A percentile compares a stretch with the other conserved stretches of the same genome.
These are phyloP conservation scores for Emericellopsis cladophorae DNA, from an alignment of 2,329 filamentous ascomycete species.

Conservation along the genomic window DNA sequence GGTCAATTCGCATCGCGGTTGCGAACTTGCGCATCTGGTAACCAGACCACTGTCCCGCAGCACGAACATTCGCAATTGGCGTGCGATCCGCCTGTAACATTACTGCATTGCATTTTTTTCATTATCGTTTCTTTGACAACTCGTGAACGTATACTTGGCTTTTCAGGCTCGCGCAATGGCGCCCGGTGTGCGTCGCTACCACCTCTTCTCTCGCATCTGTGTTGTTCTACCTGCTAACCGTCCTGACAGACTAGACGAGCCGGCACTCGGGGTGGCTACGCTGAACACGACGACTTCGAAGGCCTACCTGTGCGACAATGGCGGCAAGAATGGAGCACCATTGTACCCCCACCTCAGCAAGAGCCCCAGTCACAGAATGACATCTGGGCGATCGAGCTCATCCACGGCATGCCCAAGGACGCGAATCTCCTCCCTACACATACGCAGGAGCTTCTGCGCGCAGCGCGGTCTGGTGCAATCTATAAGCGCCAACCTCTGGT, in stretches of 20 bases:
- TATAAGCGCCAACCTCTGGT: constrained; percentile 57
- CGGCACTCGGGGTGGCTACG: constrained; percentile 38
- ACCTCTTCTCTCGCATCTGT: background rate
- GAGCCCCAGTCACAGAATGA: constrained; percentile 53
- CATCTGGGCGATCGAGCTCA: constrained; percentile 63
- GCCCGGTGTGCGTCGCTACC: constrained; percentile 19
- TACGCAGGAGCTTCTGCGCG: constrained; percentile 71
- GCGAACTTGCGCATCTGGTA: no score
- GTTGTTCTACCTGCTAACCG: constrained; percentile 4
- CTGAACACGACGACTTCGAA: constrained; percentile 51
- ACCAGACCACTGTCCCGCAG: no score
- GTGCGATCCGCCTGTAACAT: no score
- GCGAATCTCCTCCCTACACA: constrained; percentile 64
- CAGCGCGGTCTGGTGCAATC: constrained; percentile 63
- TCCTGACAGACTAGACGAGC: constrained; percentile 36
- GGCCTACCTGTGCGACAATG: constrained; percentile 87
- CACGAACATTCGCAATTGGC: no score
- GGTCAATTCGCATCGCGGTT: no score
- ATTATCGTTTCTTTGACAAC: no score
- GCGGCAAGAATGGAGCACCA: constrained; percentile 57
- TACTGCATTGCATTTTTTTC: no score
- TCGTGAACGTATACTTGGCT: no score
- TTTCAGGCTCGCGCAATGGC: constrained; percentile 16
- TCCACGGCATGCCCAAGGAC: constrained; percentile 75
- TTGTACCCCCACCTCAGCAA: constrained; percentile 52